phyloP scores from a whole-genome alignment of 495 filamentous ascomycete species.

The Neurospora sp. region DNA sequence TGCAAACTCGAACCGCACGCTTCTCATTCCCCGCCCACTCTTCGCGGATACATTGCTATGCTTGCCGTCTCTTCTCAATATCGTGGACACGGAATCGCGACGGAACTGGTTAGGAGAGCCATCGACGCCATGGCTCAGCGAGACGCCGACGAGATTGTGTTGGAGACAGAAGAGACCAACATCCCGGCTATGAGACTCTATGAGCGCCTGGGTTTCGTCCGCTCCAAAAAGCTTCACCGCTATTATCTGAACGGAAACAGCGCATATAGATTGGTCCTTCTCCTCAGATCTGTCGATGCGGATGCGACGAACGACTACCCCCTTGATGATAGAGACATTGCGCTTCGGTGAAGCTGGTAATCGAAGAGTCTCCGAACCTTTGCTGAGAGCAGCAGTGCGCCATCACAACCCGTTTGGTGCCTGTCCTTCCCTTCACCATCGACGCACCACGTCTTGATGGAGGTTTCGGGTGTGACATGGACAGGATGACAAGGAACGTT shows the following conservation, averaged over 20 bases:
- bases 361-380: background rate
- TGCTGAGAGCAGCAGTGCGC: background rate
- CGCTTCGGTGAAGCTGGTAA: background rate
- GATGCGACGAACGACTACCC: constrained; percentile 16
- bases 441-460: background rate
- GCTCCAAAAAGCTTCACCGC: constrained; percentile 85
- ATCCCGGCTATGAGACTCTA: constrained; percentile 86
- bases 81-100: constrained; percentile 83
- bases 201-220: constrained; percentile 83
- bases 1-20: constrained; percentile 88
- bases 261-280: constrained; percentile 78
- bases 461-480: background rate
- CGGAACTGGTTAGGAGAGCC: constrained; percentile 75
- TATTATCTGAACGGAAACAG: constrained; percentile 98
- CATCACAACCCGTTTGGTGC: background rate
- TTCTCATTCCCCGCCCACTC: constrained; percentile 54
- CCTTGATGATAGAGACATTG: constrained; percentile 13
- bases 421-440: background rate
- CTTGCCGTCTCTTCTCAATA: constrained; percentile 72
- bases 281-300: constrained; percentile 49
- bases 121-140: constrained; percentile 83
- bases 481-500: background rate
- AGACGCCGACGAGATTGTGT: constrained; percentile 85
- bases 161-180: constrained; percentile 96
- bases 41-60: constrained; percentile 98